Base-by-base conservation (phyloP, 2,329 filamentous ascomycete genomes). In the Talaromyces verruculosus region DNA sequence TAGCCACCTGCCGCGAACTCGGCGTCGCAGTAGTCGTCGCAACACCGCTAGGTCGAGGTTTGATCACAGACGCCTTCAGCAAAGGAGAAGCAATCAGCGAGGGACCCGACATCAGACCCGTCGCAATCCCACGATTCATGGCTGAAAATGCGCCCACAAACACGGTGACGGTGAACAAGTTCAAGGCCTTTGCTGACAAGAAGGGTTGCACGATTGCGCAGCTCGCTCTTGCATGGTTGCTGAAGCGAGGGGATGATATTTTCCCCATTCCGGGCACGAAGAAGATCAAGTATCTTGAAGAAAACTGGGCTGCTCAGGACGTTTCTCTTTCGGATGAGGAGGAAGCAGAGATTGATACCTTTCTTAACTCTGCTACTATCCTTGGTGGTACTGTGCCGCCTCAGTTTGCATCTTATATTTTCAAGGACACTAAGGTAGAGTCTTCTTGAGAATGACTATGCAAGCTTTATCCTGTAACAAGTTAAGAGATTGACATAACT, bases 141-240 rank as follows among this genome's bases (percentile, higher is more conserved):
- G 39, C 33, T 1, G 62, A 64, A 19, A 64, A 64, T 35, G 33
- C 19, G 8, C 53, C 62, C 5, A 59, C n/a, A 33, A 64, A 64
- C 22, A 83, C 45, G 73, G 74, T 2, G 7, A 62, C 49, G 10
- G 39, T 65, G 15, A 53, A 49, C 30, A 28, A 37, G 5, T 79
- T 89, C 65, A 73, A 76, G 3, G 77, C 71, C 5, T 71, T 89
- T 5, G 86, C 85, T 0, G 76, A 81, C 49, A 79, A 76, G 67
- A 89, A 90, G 75, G 81, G 78, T 3, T 81, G 79, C 55, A 88
- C 87, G 0, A 70, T 85, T 0, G 81, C 80, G 1, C 84, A 91
- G 72, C 72, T 91, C 37, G 84, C 85, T 1, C 78, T 90, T 33
- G 88, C 88, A 0, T 91, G 88, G 87, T 70, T 90, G 65, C 70